Evolutionary conservation across 2,329 filamentous ascomycete genomes (phyloP), one percentile per base, ranked within the genome.

Genomic region (Pyricularia pennisetigena): DNA sequence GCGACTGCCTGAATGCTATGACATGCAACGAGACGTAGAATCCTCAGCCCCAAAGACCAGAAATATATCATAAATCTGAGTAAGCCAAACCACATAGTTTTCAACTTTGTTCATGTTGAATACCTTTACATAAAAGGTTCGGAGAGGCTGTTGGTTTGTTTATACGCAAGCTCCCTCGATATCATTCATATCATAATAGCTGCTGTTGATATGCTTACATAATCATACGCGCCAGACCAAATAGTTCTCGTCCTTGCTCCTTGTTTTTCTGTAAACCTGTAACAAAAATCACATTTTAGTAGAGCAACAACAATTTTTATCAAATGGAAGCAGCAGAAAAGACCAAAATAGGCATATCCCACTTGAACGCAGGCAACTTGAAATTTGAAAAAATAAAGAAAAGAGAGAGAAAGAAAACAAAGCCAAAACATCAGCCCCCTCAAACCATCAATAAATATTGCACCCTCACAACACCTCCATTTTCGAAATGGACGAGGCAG

Each of bases 401-500:
- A 1, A 54, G 7, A n/a, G 41, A 54, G 20, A n/a, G 8, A 20
- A 8, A 49, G 10, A 41, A 4, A 49, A 7, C n/a, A 54, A n/a
- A 49, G 35, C 14, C 20, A 28, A 64, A 20, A 64, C 3, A 35
- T n/a, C 16, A 32, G 16, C 4, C 4, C 20, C 2, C 4, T 28
- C 62, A 64, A 30, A 10, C 24, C 16, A 30, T 63, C 23, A 14
- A 63, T 12, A 28, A 24, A 30, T 20, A n/a, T 54, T 9, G 8
- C n/a, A n/a, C 16, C 41, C 12, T 14, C 20, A n/a, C 20, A 54
- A 20, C 12, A 32, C 2, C 12, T 9, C 5, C 20, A 16, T 20
- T 54, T 1, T 54, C 41, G 41, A 35, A n/a, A 68, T 57, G 35
- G 35, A 35, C 61, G 59, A 41, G 64, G 57, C 67, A 59, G 68